Percentiles rank a stretch among this genome's conserved stretches.
Evolutionary conservation across 768 basidiomycete genomes (phyloP).

Genomic region (Pleurotus pulmonarius): DNA sequence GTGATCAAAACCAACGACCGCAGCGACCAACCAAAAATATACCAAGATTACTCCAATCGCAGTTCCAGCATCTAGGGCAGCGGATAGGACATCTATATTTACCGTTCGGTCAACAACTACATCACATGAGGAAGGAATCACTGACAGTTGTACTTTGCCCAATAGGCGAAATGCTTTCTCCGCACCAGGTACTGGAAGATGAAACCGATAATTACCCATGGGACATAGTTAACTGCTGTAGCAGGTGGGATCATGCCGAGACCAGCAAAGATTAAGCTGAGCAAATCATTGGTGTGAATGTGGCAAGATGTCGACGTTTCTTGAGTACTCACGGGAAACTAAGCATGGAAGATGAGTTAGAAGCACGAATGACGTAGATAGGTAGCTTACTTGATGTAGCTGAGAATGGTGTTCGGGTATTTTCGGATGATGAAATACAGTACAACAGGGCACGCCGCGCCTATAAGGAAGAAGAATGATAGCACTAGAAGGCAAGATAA

Average conservation of each 20-base stretch:
- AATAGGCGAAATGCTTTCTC: conserved; percentile 63
- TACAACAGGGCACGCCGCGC: conserved; percentile 60
- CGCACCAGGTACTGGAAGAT: conserved; percentile 74
- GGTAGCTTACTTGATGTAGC: conserved; percentile 60
- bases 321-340: conserved; percentile 43
- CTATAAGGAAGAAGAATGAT: conserved; percentile 70
- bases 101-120: not conserved
- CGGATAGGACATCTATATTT: conserved; percentile 61
- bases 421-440: conserved; percentile 58
- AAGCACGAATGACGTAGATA: not conserved
- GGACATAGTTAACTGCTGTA: conserved; percentile 80
- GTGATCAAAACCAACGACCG: too few relatives aligned
- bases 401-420: conserved; percentile 60
- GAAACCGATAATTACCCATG: conserved; percentile 73
- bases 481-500: conserved; percentile 32
- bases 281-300: conserved; percentile 5
- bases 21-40: too few relatives aligned
- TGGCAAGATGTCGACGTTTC: not conserved
- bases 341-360: conserved; percentile 6
- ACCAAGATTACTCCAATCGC: conserved; percentile 61
- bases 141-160: conserved; percentile 84
- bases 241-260: conserved; percentile 74
- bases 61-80: conserved; percentile 72
- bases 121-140: too few relatives aligned
- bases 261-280: conserved; percentile 67